A percentile compares a stretch with the other conserved stretches of the same genome.
Conservation (phyloP, 306 rosid genomes). For the Adenanthera pavonina region DNA sequence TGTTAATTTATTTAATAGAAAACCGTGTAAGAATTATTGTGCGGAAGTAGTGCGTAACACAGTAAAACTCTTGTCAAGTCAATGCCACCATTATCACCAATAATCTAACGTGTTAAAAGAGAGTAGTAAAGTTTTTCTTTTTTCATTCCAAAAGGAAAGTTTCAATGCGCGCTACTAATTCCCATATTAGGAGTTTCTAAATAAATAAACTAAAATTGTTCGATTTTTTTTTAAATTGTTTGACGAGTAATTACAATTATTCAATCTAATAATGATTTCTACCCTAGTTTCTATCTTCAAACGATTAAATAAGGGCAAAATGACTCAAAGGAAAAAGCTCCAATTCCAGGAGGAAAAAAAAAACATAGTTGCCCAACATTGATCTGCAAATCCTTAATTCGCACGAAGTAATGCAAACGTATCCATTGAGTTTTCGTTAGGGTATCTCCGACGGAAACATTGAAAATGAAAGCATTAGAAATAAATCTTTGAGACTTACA, state of each 20-base stretch:
- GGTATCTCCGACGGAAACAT: background rate
- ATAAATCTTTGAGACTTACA: too few species aligned
- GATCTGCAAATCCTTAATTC: background rate
- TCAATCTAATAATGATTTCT: too few species aligned
- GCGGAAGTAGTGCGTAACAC: background rate
- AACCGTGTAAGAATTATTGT: background rate
- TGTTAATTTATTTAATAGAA: too few species aligned
- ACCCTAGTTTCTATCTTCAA: background rate
- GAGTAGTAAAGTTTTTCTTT: too few species aligned
- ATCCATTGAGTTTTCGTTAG: background rate
- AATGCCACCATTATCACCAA: background rate
- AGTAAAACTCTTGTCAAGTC: background rate
- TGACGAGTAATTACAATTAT: too few species aligned
- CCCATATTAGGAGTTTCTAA: background rate
- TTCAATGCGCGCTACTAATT: background rate
- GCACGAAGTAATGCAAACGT: background rate
- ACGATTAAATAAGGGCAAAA: background rate
- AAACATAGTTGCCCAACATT: background rate
- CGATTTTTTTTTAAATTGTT: too few species aligned
- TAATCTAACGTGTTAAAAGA: background rate
- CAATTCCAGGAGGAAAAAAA: background rate
- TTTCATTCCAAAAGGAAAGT: background rate
- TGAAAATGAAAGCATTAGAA: too few species aligned
- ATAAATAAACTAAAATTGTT: too few species aligned
- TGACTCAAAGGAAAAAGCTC: background rate